A percentile compares a stretch with the other conserved stretches of the same genome.
Evolutionary conservation across 345 rosid genomes (phyloP).

Genomic region (Pistacia integerrima): DNA sequence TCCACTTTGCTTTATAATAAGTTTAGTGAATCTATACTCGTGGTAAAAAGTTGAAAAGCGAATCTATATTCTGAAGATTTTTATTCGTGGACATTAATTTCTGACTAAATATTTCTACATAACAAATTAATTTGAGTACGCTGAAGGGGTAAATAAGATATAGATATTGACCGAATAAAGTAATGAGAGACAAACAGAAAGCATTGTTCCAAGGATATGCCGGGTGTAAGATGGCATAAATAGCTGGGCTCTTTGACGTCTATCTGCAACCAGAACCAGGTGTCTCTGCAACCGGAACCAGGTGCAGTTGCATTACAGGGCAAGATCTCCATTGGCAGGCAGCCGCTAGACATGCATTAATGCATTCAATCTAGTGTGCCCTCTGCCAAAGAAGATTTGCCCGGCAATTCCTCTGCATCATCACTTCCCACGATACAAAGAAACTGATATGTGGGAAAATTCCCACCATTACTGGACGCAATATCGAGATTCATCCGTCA

Average conservation of each 20-base stretch:
- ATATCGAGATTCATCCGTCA: not conserved
- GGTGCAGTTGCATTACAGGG: slow-evolving; percentile 49
- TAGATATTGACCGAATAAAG: slow-evolving; percentile 12
- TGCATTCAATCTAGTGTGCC: slow-evolving; percentile 11
- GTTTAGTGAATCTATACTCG: not conserved
- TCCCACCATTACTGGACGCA: too few relatives aligned
- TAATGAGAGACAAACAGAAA: not conserved
- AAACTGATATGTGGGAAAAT: too few relatives aligned
- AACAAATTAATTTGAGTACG: too few relatives aligned
- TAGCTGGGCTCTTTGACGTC: not conserved
- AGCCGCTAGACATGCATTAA: slow-evolving; percentile 15
- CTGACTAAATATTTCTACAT: not conserved
- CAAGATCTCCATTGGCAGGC: too few relatives aligned
- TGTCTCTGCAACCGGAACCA: not conserved
- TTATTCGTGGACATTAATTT: not conserved
- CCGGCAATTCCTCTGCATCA: slow-evolving; percentile 48
- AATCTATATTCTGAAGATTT: not conserved
- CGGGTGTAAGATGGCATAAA: slow-evolving; percentile 27
- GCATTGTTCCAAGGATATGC: slow-evolving; percentile 50
- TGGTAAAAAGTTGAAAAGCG: not conserved
- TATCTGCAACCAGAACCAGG: not conserved
- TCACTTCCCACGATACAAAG: not conserved
- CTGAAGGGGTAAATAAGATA: not conserved
- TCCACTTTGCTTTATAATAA: too few relatives aligned
- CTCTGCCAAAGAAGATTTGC: slow-evolving; percentile 59